Evolutionary conservation across 768 basidiomycete genomes (phyloP).

Genomic region (Pholiota microspora): DNA sequence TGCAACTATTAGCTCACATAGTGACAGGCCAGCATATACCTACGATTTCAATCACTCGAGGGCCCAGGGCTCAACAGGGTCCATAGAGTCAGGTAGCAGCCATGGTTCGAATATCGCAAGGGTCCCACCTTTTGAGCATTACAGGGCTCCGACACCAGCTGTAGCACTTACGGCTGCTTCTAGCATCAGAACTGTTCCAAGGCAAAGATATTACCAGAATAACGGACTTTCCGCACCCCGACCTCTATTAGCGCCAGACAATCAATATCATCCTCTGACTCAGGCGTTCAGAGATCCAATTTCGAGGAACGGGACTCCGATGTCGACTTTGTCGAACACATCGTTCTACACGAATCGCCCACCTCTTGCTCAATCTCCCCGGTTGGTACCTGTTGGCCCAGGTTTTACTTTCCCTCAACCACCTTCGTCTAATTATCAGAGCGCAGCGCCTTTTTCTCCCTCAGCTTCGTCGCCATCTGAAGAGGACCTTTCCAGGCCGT

Average conservation of each 20-base stretch:
- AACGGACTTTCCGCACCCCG: constrained; percentile 15
- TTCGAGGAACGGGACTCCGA: constrained; percentile 18
- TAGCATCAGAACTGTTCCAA: constrained; percentile 16
- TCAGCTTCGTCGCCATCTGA: neutral
- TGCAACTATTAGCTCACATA: neutral
- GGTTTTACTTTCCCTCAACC: constrained; percentile 14
- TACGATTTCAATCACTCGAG: constrained; percentile 2
- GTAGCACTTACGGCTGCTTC: constrained; percentile 15
- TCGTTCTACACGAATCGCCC: constrained; percentile 8
- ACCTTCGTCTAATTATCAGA: neutral
- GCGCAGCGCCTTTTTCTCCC: neutral
- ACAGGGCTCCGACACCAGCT: constrained; percentile 3
- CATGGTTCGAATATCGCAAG: neutral
- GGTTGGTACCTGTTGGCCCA: constrained; percentile 8
- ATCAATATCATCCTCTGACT: constrained; percentile 3
- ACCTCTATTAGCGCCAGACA: constrained; percentile 10
- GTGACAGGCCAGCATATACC: neutral
- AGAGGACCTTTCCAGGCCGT: neutral
- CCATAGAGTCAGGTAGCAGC: neutral
- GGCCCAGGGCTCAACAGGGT: neutral
- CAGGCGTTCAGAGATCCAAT: constrained; percentile 10
- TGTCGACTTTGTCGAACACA: constrained; percentile 10
- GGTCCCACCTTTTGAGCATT: constrained; percentile 1
- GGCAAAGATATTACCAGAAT: constrained; percentile 16
- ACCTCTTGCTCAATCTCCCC: constrained; percentile 5